Evolutionary conservation across 2,329 filamentous ascomycete species (phyloP), one percentile per base, ranked within the genome.

Genomic region (Ophiocordyceps sinensis): DNA sequence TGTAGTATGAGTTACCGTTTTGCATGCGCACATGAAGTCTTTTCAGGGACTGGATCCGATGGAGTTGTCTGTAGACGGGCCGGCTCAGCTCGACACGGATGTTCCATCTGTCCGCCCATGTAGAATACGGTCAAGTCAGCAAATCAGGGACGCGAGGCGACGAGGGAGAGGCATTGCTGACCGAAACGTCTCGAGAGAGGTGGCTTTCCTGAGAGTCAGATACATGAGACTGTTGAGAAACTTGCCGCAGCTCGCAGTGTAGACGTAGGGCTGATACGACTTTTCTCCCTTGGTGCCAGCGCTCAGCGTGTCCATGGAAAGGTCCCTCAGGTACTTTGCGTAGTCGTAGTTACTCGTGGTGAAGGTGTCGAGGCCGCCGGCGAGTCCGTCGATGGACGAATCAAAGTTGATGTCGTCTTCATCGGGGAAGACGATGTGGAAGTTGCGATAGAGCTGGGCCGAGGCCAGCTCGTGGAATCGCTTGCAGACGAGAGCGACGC

Each of bases 271-370:
- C 41, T 69, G 67, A 50, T 75, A 75, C 19, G 68, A 64, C 15
- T 58, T 52, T 47, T 77, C 71, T n/a, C 66, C 71, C 53, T 71
- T 71, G 40, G 61, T 54, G 9, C 71, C 73, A 10, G 64, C 61
- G 45, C 64, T 70, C 23, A 71, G 56, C 1, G 73, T 74, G 46
- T 78, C 74, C 44, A 81, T 63, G 28, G 62, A 66, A 31, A 81
- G 59, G 42, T 73, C 67, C 45, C 65, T 66, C 28, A 80, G 58
- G 51, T 77, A 69, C 46, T 68, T 60, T 23, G 72, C 73, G 58
- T 80, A 79, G 55, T 79, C 65, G 58, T 79, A 78, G 28, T 77
- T 67, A 61, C 75, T 79, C 0, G 74, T 74, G 28, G 68, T 71
- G 41, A 81, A 71, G 4, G 76, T 79, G 42, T 79, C 70, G 38